Percentiles rank a stretch among this genome's conserved stretches.
These are phyloP conservation scores for Pythium phragmitis DNA, from an alignment of 352 stramenopile species.

Conservation along the genomic window DNA sequence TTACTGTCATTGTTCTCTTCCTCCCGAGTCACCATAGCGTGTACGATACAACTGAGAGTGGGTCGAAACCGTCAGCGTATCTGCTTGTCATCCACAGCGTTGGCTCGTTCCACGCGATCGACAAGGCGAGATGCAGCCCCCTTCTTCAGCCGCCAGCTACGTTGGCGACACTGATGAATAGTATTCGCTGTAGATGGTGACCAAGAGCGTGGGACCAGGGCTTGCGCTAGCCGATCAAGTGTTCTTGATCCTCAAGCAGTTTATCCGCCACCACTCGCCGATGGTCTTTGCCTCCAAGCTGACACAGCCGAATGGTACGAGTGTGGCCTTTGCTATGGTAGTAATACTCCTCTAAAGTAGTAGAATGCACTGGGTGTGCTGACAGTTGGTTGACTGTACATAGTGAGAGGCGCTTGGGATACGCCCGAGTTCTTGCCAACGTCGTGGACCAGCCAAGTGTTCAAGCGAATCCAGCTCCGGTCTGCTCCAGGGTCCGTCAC, in stretches of 20 bases:
- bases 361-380: too few species aligned
- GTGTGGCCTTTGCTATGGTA: not conserved
- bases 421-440: slow-evolving; percentile 54
- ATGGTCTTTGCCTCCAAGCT: slow-evolving; percentile 62
- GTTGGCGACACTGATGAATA: not conserved
- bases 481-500: not conserved
- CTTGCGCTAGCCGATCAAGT: slow-evolving; percentile 60
- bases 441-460: slow-evolving; percentile 65
- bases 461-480: slow-evolving; percentile 59
- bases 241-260: slow-evolving; percentile 67
- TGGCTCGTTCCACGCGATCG: slow-evolving; percentile 62
- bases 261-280: slow-evolving; percentile 67
- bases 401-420: slow-evolving; percentile 40
- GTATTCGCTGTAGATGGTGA: slow-evolving; percentile 43
- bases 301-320: slow-evolving; percentile 28
- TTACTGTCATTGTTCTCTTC: not conserved
- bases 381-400: too few species aligned
- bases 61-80: slow-evolving; percentile 30
- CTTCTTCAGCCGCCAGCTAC: not conserved
- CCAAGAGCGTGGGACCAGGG: slow-evolving; percentile 48
- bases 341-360: not conserved
- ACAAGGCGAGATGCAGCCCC: slow-evolving; percentile 39
- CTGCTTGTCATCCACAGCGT: slow-evolving; percentile 64
- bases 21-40: not conserved
- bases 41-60: not conserved